Evolutionary conservation across 345 rosid genomes (phyloP), one percentile per base, ranked within the genome.

Genomic region (Salix caprea): DNA sequence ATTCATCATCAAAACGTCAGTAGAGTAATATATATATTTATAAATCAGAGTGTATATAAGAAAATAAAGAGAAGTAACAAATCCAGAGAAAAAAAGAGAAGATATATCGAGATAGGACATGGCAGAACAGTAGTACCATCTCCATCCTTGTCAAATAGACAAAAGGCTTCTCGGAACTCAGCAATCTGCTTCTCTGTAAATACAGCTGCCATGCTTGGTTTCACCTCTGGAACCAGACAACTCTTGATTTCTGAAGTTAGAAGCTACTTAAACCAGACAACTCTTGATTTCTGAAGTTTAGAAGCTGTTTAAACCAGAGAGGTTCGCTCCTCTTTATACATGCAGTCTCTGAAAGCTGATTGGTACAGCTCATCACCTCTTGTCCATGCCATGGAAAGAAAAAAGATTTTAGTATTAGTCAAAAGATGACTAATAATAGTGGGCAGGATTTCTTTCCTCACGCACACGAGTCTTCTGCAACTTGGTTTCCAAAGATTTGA

Each of bases 61-160:
- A 5, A 34, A 34, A 34, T 0, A 34, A 34, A 34, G 37, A 34
- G 37, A 34, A 34, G 37, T 34, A 56, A 56, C 14, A 56, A n/a
- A 18, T 34, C 2, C 2, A 69, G 11, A 69, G 21, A 14, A 40
- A 30, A 26, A 82, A 48, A 30, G 69, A 72, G 54, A 36, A 67
- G 28, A 21, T 34, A 34, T 34, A 34, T 34, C 6, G 6, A 34
- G 37, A 6, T 5, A 58, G 21, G 11, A 14, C 60, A 52, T 52
- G 7, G 60, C 11, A 7, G 61, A 54, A 21, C 23, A 52, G 61
- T n/a, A 93, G 61, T n/a, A 93, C 98, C 97, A 76, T 93, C 95
- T 65, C 98, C 93, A 82, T 93, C 93, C 81, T 71, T 89, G 87
- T 91, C 98, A 14, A 90, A 81, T 23, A 91, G 85, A 77, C 89